Evolutionary conservation across 169 alveolate species (phyloP), one percentile per base, ranked within the genome.

Genomic region (Theileria annulata): DNA sequence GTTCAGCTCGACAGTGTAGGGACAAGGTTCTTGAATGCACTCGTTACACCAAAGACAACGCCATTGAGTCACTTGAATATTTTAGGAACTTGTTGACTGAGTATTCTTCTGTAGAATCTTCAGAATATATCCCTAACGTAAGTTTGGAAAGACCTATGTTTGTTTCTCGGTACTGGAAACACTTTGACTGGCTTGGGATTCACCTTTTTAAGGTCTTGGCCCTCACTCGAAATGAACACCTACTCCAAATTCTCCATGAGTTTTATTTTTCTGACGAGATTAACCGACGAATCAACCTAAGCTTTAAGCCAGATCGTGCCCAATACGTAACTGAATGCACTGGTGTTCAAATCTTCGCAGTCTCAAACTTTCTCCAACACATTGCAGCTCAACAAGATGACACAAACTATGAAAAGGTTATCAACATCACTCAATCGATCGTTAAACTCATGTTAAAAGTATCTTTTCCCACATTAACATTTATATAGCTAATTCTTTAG

Each of bases 161-260:
- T 30, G 71, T 62, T 62, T 59, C 71, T n/a, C 48, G 56, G 17
- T 76, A 75, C 49, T 82, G 89, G 89, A 56, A 63, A 12, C 42
- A 62, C 10, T 67, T 82, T 30, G 89, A 82, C 30, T 76, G 80
- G 77, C 56, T 82, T 75, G 89, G 89, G 1, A 51, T 76, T 31
- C 67, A 75, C n/a, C 67, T 82, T 49, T 64, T 82, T 48, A 82
- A 68, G 71, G 69, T 82, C 19, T 75, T 79, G 37, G 51, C 69
- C 23, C 35, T 82, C 5, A 82, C 85, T 8, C 68, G 73, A 35
- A 72, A 82, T 47, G 31, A 49, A 35, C 48, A 66, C 68, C 74
- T 82, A 3, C 35, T 82, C 62, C 48, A 59, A 12, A 79, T 62
- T 15, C 73, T 82, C 21, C 21, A 47, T 21, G 48, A 35, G 19